Conservation (phyloP, 768 basidiomycete species). For the Naematelia aurantialba region DNA sequence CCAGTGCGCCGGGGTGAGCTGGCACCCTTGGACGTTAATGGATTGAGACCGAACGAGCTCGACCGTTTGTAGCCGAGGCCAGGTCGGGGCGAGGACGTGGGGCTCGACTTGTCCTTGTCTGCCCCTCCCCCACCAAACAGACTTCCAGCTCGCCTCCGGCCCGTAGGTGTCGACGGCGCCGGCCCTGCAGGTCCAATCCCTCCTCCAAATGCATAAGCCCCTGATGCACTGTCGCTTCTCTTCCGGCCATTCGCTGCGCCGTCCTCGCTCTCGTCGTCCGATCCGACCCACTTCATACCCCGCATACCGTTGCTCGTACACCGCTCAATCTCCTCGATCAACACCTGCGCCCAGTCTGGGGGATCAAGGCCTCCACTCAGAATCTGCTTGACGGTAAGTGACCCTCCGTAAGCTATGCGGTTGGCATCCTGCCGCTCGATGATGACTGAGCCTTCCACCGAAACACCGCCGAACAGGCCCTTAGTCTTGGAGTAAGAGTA, state of each 20-base stretch:
- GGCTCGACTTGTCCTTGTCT: conserved; percentile 5
- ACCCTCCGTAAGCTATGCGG: conserved; percentile 65
- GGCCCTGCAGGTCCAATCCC: conserved; percentile 31
- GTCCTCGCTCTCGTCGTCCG: conserved; percentile 47
- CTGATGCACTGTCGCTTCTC: conserved; percentile 4
- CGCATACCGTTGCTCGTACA: conserved; percentile 63
- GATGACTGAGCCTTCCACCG: conserved; percentile 74
- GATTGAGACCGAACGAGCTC: conserved; percentile 25
- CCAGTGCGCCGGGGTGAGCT: conserved; percentile 8
- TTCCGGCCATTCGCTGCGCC: conserved; percentile 19
- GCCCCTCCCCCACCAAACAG: conserved; percentile 13
- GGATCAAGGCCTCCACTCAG: conserved; percentile 70
- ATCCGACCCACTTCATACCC: conserved; percentile 62
- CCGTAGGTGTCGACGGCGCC: conserved; percentile 9
- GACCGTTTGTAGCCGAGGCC: conserved; percentile 11
- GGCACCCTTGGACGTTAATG: conserved; percentile 19
- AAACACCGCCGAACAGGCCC: conserved; percentile 89
- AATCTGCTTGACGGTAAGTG: conserved; percentile 72
- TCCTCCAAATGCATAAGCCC: conserved; percentile 46
- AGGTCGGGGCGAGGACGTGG: background rate
- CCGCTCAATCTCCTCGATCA: conserved; percentile 70
- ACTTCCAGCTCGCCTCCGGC: conserved; percentile 28
- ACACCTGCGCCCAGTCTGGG: conserved; percentile 71
- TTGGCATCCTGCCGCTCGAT: conserved; percentile 93
- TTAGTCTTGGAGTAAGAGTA: conserved; percentile 69